Conservation (phyloP, 495 filamentous ascomycete species). For the Cetradonia linearis region DNA sequence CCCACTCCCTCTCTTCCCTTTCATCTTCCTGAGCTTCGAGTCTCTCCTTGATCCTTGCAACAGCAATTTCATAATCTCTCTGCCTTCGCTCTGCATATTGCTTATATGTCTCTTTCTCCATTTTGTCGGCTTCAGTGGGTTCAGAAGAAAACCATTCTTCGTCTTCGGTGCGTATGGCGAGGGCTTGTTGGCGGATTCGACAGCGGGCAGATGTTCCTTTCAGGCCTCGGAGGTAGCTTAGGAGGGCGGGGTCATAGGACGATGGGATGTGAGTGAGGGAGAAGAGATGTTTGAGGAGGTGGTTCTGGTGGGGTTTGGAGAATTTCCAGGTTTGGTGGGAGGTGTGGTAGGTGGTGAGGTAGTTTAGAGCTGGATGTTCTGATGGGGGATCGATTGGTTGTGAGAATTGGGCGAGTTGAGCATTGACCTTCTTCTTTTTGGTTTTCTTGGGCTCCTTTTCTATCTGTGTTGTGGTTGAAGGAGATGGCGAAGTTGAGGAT, state of each 20-base stretch:
- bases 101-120: slow-evolving; percentile 28
- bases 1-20: slow-evolving; percentile 30
- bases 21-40: slow-evolving; percentile 30
- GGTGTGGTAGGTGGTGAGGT: slow-evolving; percentile 60
- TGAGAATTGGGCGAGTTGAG: slow-evolving; percentile 20
- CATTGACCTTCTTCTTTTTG: slow-evolving; percentile 26
- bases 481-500: slow-evolving; percentile 4
- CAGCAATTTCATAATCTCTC: slow-evolving; percentile 45
- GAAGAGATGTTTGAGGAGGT: slow-evolving; percentile 72
- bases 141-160: slow-evolving; percentile 25
- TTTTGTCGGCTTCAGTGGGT: slow-evolving; percentile 29
- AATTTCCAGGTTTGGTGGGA: slow-evolving; percentile 73
- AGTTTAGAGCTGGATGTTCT: slow-evolving; percentile 56
- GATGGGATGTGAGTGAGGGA: slow-evolving; percentile 55
- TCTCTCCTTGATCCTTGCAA: slow-evolving; percentile 35
- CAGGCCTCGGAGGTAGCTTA: slow-evolving; percentile 61
- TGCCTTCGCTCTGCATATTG: slow-evolving; percentile 31
- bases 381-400: slow-evolving; percentile 15
- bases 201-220: slow-evolving; percentile 52
- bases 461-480: slow-evolving; percentile 5
- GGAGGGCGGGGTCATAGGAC: slow-evolving; percentile 51
- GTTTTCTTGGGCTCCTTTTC: slow-evolving; percentile 30
- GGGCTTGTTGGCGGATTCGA: slow-evolving; percentile 51
- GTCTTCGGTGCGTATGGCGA: slow-evolving; percentile 42
- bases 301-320: slow-evolving; percentile 78